Conservation (phyloP, 352 stramenopile species). For the Globisporangium acanthophoron region DNA sequence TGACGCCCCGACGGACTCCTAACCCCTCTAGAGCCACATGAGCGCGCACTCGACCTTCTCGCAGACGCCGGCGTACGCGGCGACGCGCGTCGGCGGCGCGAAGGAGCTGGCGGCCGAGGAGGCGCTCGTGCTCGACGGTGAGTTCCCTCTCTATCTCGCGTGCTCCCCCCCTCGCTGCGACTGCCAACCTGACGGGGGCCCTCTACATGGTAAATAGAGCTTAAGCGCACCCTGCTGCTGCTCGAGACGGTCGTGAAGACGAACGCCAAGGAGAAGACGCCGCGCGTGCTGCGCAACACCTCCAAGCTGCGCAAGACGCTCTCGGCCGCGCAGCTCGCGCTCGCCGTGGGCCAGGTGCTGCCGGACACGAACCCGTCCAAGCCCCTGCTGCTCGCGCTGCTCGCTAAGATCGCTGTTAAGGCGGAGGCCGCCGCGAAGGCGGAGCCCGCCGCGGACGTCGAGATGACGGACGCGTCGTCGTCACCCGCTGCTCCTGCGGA, state of each 20-base stretch:
- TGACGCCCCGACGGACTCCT: no score
- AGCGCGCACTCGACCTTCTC: slow-evolving; percentile 73
- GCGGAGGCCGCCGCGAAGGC: slow-evolving; percentile 30
- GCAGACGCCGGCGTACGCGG: slow-evolving; percentile 56
- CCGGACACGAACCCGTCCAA: slow-evolving; percentile 63
- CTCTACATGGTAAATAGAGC: slow-evolving; percentile 26
- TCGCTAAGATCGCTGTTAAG: slow-evolving; percentile 43
- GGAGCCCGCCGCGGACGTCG: slow-evolving; percentile 26
- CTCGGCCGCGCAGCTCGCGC: slow-evolving; percentile 49
- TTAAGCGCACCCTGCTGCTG: slow-evolving; percentile 67
- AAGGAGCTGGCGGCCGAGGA: slow-evolving; percentile 59
- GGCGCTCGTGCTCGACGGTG: slow-evolving; percentile 61
- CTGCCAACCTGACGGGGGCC: neutral
- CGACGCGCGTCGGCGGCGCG: slow-evolving; percentile 20
- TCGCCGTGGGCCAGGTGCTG: slow-evolving; percentile 55
- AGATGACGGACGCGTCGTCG: slow-evolving; percentile 45
- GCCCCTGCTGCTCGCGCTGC: slow-evolving; percentile 36
- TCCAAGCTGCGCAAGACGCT: slow-evolving; percentile 79
- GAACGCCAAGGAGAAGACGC: slow-evolving; percentile 82
- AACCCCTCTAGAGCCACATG: slow-evolving; percentile 20
- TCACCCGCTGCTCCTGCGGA: slow-evolving; percentile 8
- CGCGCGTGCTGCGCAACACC: slow-evolving; percentile 71
- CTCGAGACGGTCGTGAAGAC: slow-evolving; percentile 77
- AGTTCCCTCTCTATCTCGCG: slow-evolving; percentile 3
- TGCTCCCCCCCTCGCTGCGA: no score